These are phyloP conservation scores for Euphrasia arctica DNA, from an alignment of 305 asterid species.

Conservation along the genomic window DNA sequence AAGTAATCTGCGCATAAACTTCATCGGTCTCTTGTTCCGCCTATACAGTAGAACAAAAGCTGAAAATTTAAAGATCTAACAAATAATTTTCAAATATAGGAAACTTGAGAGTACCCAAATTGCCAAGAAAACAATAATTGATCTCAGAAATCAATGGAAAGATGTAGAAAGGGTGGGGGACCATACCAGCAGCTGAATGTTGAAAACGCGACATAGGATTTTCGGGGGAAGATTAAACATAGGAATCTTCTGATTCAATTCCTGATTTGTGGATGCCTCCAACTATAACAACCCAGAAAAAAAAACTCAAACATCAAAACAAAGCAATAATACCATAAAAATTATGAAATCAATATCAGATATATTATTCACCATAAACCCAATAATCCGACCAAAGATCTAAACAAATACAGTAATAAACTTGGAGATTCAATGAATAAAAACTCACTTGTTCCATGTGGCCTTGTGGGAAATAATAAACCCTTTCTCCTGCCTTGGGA, in stretches of 20 bases:
- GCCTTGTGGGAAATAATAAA: slow-evolving; percentile 89
- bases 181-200: slow-evolving; percentile 60
- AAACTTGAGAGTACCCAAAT: too few species aligned
- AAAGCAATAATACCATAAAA: slow-evolving; percentile 18
- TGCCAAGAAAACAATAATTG: background rate
- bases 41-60: slow-evolving; percentile 30
- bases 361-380: slow-evolving; percentile 18
- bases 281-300: slow-evolving; percentile 39
- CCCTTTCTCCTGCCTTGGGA: slow-evolving; percentile 61
- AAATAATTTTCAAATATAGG: background rate
- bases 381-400: slow-evolving; percentile 25
- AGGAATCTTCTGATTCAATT: slow-evolving; percentile 60
- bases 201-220: slow-evolving; percentile 65
- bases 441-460: slow-evolving; percentile 86
- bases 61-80: background rate
- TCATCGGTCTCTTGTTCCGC: slow-evolving; percentile 78
- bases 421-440: background rate
- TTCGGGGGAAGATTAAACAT: slow-evolving; percentile 69
- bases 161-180: slow-evolving; percentile 12
- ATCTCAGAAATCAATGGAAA: slow-evolving; percentile 9
- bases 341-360: background rate
- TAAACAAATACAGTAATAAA: slow-evolving; percentile 15
- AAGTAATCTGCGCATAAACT: slow-evolving; percentile 66
- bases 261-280: slow-evolving; percentile 89
- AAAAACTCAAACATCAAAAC: slow-evolving; percentile 23